Conservation (phyloP, 306 rosid genomes). For the Malus sieversii region DNA sequence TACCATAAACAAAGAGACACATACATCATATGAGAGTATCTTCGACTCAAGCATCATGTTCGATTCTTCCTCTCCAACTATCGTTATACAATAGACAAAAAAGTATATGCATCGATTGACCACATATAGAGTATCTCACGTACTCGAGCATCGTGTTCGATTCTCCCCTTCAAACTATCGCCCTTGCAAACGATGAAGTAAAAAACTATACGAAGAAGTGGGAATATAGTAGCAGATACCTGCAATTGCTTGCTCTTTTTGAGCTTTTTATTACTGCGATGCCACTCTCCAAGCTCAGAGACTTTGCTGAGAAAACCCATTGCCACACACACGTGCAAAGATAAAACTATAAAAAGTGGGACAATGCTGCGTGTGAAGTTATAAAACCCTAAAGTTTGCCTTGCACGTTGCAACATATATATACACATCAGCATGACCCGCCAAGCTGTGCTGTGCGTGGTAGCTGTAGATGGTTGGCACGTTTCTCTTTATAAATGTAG, state of each 20-base stretch:
- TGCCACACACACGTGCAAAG: neutral
- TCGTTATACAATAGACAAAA: too few relatives aligned
- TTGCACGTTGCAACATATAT: neutral
- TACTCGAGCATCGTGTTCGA: too few relatives aligned
- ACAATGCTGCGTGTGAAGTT: neutral
- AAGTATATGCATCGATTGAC: too few relatives aligned
- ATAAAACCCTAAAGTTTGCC: too few relatives aligned
- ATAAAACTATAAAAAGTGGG: neutral
- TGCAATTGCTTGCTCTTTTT: conserved; percentile 22
- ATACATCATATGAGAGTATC: too few relatives aligned
- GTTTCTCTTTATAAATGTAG: conserved; percentile 5
- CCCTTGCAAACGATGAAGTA: too few relatives aligned
- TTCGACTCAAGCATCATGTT: too few relatives aligned
- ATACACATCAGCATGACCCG: neutral
- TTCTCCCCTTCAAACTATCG: too few relatives aligned
- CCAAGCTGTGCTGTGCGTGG: neutral
- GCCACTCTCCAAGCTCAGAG: neutral
- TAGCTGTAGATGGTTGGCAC: neutral
- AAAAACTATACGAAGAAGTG: neutral
- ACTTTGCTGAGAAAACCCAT: conserved; percentile 24
- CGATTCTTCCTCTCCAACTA: too few relatives aligned
- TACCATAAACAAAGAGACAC: too few relatives aligned
- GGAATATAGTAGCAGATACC: neutral
- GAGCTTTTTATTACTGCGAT: conserved; percentile 2
- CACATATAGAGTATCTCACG: too few relatives aligned